A percentile compares a stretch with the other conserved stretches of the same genome.
phyloP scores from a whole-genome alignment of 257 asterid species.

The Linaria vulgaris region DNA sequence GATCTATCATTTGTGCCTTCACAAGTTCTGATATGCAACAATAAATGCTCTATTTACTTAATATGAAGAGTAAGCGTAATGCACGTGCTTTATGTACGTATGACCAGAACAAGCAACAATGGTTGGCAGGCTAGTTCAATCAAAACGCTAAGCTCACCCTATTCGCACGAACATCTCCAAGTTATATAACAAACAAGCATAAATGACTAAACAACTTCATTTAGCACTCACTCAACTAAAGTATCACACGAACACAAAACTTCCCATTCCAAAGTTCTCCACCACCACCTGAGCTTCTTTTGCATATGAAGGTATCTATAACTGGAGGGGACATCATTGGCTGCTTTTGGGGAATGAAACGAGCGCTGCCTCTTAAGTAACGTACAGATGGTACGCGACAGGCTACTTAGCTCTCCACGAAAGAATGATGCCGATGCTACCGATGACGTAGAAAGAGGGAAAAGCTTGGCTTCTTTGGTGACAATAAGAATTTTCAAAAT shows the following conservation, averaged over 20 bases:
- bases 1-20: not conserved
- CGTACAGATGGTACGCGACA: constrained; percentile 38
- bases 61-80: no score
- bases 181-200: no score
- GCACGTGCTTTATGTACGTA: no score
- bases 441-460: constrained; percentile 50
- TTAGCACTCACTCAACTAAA: not conserved
- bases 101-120: no score
- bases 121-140: no score
- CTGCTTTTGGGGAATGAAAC: constrained; percentile 49
- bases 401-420: constrained; percentile 51
- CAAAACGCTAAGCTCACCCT: no score
- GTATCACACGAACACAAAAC: not conserved
- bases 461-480: constrained; percentile 38
- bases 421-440: constrained; percentile 55
- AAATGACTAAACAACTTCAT: no score
- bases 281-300: constrained; percentile 78
- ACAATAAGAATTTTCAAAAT: constrained; percentile 17
- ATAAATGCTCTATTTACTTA: no score
- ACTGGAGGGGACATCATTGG: constrained; percentile 64
- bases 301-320: constrained; percentile 78
- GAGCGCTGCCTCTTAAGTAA: constrained; percentile 32
- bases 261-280: constrained; percentile 53
- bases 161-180: not conserved
- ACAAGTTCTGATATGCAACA: not conserved